Percentiles rank a stretch among this genome's conserved stretches.
These are phyloP conservation scores for Candida odintsovae DNA, from an alignment of 805 yeast genomes.

Conservation along the genomic window DNA sequence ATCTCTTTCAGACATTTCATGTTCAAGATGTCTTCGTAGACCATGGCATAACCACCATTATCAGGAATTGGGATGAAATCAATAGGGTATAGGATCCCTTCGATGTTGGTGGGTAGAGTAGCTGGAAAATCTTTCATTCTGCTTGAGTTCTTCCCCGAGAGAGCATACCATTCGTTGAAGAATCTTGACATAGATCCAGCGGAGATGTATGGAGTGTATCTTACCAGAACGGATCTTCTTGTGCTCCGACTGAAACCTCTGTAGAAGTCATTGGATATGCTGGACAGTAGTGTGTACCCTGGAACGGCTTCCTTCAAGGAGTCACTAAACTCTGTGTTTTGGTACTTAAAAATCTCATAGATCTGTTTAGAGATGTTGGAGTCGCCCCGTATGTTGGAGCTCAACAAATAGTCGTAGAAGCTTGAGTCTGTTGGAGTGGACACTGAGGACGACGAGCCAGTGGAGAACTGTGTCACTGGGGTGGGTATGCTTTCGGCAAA, in stretches of 20 bases:
- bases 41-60: constrained; percentile 13
- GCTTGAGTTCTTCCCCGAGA: constrained; percentile 11
- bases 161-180: constrained; percentile 20
- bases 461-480: constrained; percentile 13
- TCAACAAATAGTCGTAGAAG: constrained; percentile 15
- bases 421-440: constrained; percentile 6
- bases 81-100: constrained; percentile 16
- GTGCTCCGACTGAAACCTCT: constrained; percentile 15
- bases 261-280: constrained; percentile 15
- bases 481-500: constrained; percentile 9
- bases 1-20: constrained; percentile 13
- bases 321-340: constrained; percentile 3
- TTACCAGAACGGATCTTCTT: constrained; percentile 14
- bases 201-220: constrained; percentile 12
- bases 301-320: constrained; percentile 11
- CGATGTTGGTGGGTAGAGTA: constrained; percentile 11
- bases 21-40: constrained; percentile 16
- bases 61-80: constrained; percentile 11
- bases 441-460: constrained; percentile 5
- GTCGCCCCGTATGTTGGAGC: constrained; percentile 1
- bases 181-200: constrained; percentile 17
- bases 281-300: constrained; percentile 14
- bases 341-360: constrained; percentile 12
- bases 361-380: constrained; percentile 9
- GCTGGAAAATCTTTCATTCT: constrained; percentile 2